Base-by-base conservation (phyloP, 495 filamentous ascomycete genomes). In the Penicillium waksmanii region DNA sequence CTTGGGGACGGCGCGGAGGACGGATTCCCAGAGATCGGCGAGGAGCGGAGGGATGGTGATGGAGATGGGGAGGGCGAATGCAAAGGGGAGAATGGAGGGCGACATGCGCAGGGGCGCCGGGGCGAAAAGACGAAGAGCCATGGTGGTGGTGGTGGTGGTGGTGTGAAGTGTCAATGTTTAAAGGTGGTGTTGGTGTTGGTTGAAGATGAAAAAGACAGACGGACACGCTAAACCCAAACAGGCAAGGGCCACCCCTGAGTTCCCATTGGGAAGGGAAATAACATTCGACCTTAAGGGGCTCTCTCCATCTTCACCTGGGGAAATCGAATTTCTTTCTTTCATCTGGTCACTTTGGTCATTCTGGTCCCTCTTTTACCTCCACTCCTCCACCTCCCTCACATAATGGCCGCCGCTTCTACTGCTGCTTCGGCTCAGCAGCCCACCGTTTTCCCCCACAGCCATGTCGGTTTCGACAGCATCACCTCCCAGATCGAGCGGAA, bases 391-490 rank as follows among this genome's bases (percentile, higher is more conserved):
- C 38, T 40, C 25, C 10, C 38, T 57, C 35, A 33, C 61, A 75
- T 64, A 73, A 86, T 87, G 82, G 82, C 82, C 55, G 74, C 81
- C 64, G 67, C 82, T 67, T 76, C 81, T 52, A 76, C 68, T 61
- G 68, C 80, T 60, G 73, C 80, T 67, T 69, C 80, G 63, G 68
- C 77, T 60, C 68, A 78, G 55, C 73, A 74, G 62, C 74, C 76
- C 64, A 80, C 84, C 27, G 90, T 98, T 67, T 96, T 91, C 75
- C 95, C 95, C 69, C 87, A 91, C 72, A 95, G 88, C 86, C 94
- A 98, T 83, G 95, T 98, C 79, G 93, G 96, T 85, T 97, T 98
- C 81, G 93, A 98, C 82, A 97, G 95, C 80, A 97, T 98, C 79
- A 97, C 93, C 57, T 90, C 87, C 36, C 93, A 98, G 81, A 97